phyloP scores from a whole-genome alignment of 2,329 filamentous ascomycete species.

The Penicillium olsonii region DNA sequence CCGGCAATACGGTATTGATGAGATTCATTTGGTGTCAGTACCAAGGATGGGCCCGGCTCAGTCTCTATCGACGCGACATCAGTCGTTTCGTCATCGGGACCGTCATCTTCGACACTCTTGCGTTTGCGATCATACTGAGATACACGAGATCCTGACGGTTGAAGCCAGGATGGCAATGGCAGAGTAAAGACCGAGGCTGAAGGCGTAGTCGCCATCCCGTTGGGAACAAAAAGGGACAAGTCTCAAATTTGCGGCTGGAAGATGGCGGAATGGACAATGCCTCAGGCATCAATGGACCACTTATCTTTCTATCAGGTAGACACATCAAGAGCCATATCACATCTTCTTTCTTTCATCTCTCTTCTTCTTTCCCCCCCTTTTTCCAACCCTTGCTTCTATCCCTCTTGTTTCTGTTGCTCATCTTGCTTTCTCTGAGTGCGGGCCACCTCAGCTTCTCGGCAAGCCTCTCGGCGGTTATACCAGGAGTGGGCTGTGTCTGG shows the following conservation, averaged over 20 bases:
- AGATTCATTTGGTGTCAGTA: slow-evolving; percentile 43
- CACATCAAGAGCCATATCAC: slow-evolving; percentile 6
- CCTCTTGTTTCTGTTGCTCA: not conserved
- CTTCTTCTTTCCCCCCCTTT: slow-evolving; percentile 6
- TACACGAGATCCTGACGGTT: slow-evolving; percentile 36
- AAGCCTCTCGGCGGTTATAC: slow-evolving; percentile 20
- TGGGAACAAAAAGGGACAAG: not conserved
- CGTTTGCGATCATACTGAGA: slow-evolving; percentile 41
- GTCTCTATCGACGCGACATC: slow-evolving; percentile 29
- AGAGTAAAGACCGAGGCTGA: slow-evolving; percentile 40
- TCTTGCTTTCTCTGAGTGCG: slow-evolving; percentile 3
- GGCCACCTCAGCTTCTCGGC: slow-evolving; percentile 2
- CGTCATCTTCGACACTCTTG: slow-evolving; percentile 29
- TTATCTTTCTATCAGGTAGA: slow-evolving; percentile 19
- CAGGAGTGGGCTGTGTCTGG: slow-evolving; percentile 17
- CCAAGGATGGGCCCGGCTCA: slow-evolving; percentile 24
- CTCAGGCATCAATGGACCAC: slow-evolving; percentile 17
- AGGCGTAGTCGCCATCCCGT: slow-evolving; percentile 33
- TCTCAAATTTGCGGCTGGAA: slow-evolving; percentile 4
- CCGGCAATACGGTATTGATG: slow-evolving; percentile 47
- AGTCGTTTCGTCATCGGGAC: slow-evolving; percentile 28
- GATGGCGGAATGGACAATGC: slow-evolving; percentile 9
- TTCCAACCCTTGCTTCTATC: not conserved
- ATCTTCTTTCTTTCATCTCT: slow-evolving; percentile 9
- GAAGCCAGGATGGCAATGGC: slow-evolving; percentile 40